These are phyloP conservation scores for Phaffomyces opuntiae DNA, from an alignment of 805 yeast species.

Conservation along the genomic window DNA sequence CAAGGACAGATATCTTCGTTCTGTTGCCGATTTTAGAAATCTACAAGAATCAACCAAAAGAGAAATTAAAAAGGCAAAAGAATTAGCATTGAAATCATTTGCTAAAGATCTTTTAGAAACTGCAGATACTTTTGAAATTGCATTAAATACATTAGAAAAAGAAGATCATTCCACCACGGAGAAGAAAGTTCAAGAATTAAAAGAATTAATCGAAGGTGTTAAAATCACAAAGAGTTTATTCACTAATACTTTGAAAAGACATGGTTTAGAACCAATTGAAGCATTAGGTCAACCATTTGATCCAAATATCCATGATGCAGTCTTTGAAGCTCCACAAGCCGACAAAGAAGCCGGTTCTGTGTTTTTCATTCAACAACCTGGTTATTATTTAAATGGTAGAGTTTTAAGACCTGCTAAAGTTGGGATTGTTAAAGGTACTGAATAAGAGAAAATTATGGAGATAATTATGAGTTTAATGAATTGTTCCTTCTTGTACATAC, in stretches of 20 bases:
- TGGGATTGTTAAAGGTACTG: constrained; percentile 41
- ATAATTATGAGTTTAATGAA: constrained; percentile 3
- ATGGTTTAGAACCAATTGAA: constrained; percentile 43
- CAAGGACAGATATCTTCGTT: constrained; percentile 21
- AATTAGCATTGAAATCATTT: constrained; percentile 23
- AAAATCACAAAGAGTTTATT: constrained; percentile 42
- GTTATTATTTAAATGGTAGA: constrained; percentile 43
- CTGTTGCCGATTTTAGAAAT: constrained; percentile 25
- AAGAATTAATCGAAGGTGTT: constrained; percentile 45
- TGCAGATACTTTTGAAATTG: constrained; percentile 25
- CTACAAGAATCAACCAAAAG: constrained; percentile 25
- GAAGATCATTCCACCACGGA: constrained; percentile 20
- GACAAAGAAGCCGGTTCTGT: constrained; percentile 49
- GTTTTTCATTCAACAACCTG: constrained; percentile 47
- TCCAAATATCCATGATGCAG: constrained; percentile 49
- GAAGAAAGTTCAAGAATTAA: constrained; percentile 32
- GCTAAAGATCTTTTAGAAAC: constrained; percentile 24
- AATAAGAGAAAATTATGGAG: constrained; percentile 2
- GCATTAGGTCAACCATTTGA: constrained; percentile 43
- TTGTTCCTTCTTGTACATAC: constrained; percentile 9
- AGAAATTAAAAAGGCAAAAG: constrained; percentile 24
- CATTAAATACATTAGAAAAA: constrained; percentile 20
- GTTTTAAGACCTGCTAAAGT: constrained; percentile 54
- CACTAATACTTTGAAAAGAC: constrained; percentile 41
- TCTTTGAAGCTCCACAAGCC: constrained; percentile 46